Conservation (phyloP, 352 stramenopile genomes). For the Pythium pyrilobum region DNA sequence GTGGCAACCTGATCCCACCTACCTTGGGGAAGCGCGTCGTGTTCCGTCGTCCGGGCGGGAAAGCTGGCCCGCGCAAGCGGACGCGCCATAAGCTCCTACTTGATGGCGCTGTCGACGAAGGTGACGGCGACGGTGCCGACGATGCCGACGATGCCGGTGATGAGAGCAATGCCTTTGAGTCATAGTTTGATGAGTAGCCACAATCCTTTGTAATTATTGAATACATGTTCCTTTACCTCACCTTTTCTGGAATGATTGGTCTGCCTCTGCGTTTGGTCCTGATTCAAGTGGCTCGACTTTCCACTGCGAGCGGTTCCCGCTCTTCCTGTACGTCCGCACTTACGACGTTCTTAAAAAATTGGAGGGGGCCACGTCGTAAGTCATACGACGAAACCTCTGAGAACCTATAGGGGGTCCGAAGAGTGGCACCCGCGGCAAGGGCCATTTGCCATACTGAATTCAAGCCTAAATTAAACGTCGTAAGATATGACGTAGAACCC, state of each 20-base stretch:
- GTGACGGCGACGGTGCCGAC: background rate
- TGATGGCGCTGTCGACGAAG: background rate
- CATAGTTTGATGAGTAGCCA: background rate
- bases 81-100: constrained; percentile 5
- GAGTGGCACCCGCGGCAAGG: background rate
- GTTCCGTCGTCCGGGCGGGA: constrained; percentile 4
- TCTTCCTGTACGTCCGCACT: background rate
- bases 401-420: background rate
- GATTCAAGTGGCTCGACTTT: background rate
- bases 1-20: background rate
- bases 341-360: background rate
- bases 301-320: background rate
- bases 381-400: constrained; percentile 4
- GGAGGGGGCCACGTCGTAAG: background rate
- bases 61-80: constrained; percentile 15
- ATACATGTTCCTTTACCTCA: background rate
- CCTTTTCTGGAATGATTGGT: background rate
- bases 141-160: background rate
- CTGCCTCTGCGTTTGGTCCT: background rate
- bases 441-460: background rate
- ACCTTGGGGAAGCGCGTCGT: constrained; percentile 18
- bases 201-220: too few species aligned
- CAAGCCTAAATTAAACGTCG: background rate
- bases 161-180: background rate
- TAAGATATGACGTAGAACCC: background rate